Evolutionary conservation across 441 rosid genomes (phyloP).

Genomic region (Iberis amara): DNA sequence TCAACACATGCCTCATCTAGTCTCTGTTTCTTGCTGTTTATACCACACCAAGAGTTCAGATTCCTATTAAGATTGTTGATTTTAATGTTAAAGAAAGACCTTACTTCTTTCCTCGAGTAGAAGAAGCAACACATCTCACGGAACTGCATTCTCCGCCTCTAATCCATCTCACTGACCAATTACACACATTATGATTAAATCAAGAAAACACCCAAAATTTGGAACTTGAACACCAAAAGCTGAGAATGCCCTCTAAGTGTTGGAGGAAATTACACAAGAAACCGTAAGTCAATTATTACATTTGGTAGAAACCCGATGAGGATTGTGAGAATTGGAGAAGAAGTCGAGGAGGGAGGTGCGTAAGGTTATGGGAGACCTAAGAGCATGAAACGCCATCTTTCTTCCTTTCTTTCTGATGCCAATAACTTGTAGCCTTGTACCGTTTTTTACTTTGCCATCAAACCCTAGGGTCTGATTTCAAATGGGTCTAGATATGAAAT

Average conservation of each 20-base stretch:
- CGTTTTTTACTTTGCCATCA: no score
- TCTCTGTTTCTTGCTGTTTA: constrained; percentile 59
- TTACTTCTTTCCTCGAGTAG: constrained; percentile 59
- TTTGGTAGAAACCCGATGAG: constrained; percentile 1
- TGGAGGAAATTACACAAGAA: constrained; percentile 30
- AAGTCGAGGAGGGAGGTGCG: constrained; percentile 34
- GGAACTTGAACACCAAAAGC: no score
- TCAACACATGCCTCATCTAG: constrained; percentile 88
- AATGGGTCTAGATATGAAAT: no score
- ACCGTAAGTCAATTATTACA: not conserved
- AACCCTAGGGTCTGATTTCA: no score
- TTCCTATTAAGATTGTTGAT: not conserved
- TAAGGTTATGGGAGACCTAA: constrained; percentile 38
- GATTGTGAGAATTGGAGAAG: constrained; percentile 34
- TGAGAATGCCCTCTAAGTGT: constrained; percentile 25
- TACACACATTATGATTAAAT: not conserved
- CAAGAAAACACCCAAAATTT: not conserved
- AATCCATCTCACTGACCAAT: constrained; percentile 41
- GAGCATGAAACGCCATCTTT: constrained; percentile 40
- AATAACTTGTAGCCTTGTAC: no score
- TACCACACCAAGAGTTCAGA: constrained; percentile 9
- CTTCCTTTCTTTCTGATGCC: not conserved
- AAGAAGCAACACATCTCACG: constrained; percentile 45
- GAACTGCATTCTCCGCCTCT: constrained; percentile 32
- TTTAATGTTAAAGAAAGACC: constrained; percentile 5